phyloP scores from a whole-genome alignment of 108 stramenopile species.

The Poteriospumella lacustris region DNA sequence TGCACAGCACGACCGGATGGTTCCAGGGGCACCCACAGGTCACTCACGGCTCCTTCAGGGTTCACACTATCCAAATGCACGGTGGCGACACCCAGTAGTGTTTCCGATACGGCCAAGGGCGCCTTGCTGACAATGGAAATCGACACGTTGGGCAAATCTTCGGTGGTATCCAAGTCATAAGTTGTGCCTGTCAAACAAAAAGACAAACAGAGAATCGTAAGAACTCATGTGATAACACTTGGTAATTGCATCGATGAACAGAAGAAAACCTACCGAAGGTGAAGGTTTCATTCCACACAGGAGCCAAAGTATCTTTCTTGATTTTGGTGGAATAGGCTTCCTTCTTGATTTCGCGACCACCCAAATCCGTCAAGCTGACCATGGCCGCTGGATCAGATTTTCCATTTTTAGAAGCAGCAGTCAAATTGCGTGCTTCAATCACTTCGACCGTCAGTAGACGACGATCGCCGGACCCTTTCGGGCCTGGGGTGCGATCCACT shows the following conservation, averaged over 20 bases:
- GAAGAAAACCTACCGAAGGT: neutral
- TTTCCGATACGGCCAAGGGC: neutral
- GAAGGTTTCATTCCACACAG: neutral
- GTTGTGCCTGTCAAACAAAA: conserved; percentile 7
- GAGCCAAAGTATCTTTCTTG: neutral
- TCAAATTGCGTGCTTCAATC: conserved; percentile 1
- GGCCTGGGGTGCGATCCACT: too few relatives aligned
- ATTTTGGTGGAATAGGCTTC: neutral
- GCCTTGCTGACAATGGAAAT: neutral
- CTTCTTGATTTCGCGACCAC: conserved; percentile 4
- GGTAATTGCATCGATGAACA: neutral
- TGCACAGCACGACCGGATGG: neutral
- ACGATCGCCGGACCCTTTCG: too few relatives aligned
- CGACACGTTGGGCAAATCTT: neutral
- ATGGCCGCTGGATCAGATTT: neutral
- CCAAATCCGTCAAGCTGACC: neutral
- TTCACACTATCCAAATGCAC: neutral
- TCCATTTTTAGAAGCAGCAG: neutral
- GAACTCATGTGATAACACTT: neutral
- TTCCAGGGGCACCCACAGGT: neutral
- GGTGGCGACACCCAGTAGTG: neutral
- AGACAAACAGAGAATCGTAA: neutral
- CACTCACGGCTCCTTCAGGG: neutral
- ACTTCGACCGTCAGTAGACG: conserved; percentile 13
- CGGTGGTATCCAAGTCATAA: conserved; percentile 20